Evolutionary conservation across 306 rosid genomes (phyloP), one percentile per base, ranked within the genome.

Genomic region (Casuarina cunninghamiana): DNA sequence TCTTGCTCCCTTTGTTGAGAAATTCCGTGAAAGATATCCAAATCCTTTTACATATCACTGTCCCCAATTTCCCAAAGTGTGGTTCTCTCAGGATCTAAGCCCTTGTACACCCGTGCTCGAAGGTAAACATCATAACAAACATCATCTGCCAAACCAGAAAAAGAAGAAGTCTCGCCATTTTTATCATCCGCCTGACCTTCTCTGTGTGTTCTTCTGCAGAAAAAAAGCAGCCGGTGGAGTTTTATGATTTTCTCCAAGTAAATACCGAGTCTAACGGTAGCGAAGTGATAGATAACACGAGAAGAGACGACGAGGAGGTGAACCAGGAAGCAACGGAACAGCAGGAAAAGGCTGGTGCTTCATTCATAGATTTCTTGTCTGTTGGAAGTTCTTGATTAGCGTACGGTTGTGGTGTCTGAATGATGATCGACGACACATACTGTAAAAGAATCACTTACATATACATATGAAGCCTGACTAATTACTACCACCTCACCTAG

Each of bases 161-260:
- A 26, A 26, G 32, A 26, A 26, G 32, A 26, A 26, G 32, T 26
- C 32, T 26, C 32, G 32, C 32, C 32, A 26, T 26, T 26, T 26
- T 26, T 26, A 26, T 26, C 32, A 26, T 26, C 32, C 32, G 32
- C 1, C 32, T 26, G 1, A 26, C 32, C 32, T 26, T 26, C 32
- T 26, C 32, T 5, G 60, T 66, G 11, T 60, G 75, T 38, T 12
- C 3, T 53, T 62, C 50, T 86, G 90, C 89, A 92, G 97, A 87
- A 10, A 90, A 65, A 79, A 75, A 77, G 77, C 73, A 90, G 79
- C 81, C 81, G 35, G 45, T 86, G 13, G 91, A 91, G 89, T 91
- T 93, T 77, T 93, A 93, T 68, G 90, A 93, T 84, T 93, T 93
- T 81, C 97, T 93, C 53, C 92, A 84, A 78, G 85, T 93, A 57